Evolutionary conservation across 2,329 filamentous ascomycete genomes (phyloP), one percentile per base, ranked within the genome.

Genomic region (Amphichorda felina): DNA sequence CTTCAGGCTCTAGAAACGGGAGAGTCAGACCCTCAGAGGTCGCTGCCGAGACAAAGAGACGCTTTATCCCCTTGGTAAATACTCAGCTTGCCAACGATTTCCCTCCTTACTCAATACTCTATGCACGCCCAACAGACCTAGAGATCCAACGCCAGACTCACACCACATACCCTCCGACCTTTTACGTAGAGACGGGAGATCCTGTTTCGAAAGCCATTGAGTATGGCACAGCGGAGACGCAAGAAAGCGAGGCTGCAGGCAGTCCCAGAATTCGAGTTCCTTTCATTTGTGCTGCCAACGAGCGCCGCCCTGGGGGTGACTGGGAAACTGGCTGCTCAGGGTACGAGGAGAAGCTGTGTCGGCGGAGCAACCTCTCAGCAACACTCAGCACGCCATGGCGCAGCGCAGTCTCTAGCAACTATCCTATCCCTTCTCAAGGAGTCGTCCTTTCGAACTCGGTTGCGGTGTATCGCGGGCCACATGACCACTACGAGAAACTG

Each of bases 271-370:
- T 60, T 26, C 55, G 60, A 3, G 68, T 83, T 37, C 75, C 79
- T 1, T 77, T 84, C 39, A 72, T 85, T 41, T 84, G 80, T 44
- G 72, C 76, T 37, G 82, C 82, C 33, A 84, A 87, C 56, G 82
- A 87, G 52, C 82, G 79, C 50, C 68, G 79, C 26, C 70, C 82
- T 1, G 82, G 82, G 8, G 82, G 82, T n/a, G 81, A 87, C 50
- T 88, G 82, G 82, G 81, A 86, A 46, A 80, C 70, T 6, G 68
- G 66, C 41, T 64, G 59, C 10, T 53, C 59, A 3, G 60, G 61
- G 24, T 63, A 63, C 40, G 61, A 64, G 59, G 82, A 87, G 55
- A 79, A 79, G 44, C 69, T 88, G 26, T 83, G 81, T 48, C 70
- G 82, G 40, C 68, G 82, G 45, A 84, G 79, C 59, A 86, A 80